Percentiles rank a stretch among this genome's conserved stretches.
These are phyloP conservation scores for Ogataea ganodermae DNA, from an alignment of 805 yeast species.

Conservation along the genomic window DNA sequence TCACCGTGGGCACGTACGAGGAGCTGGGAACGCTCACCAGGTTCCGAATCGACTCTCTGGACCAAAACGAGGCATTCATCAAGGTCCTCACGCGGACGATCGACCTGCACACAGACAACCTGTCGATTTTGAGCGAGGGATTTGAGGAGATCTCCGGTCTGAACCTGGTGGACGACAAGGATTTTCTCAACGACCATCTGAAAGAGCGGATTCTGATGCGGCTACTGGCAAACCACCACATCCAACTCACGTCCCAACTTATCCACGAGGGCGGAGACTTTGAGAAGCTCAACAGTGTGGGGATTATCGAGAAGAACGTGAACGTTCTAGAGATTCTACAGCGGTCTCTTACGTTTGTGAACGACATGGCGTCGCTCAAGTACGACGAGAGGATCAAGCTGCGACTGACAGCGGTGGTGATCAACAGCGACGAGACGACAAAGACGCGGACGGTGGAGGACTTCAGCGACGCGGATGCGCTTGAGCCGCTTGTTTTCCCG, in stretches of 20 bases:
- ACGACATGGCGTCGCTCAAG: slow-evolving; percentile 79
- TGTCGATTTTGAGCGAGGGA: slow-evolving; percentile 81
- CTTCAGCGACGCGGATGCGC: slow-evolving; percentile 26
- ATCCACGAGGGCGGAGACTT: slow-evolving; percentile 39
- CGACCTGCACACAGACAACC: slow-evolving; percentile 79
- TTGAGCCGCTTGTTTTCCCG: slow-evolving; percentile 55
- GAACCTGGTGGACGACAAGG: slow-evolving; percentile 29
- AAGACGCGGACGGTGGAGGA: slow-evolving; percentile 36
- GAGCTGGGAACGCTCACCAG: slow-evolving; percentile 27
- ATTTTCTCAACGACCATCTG: slow-evolving; percentile 73
- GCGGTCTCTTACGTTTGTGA: slow-evolving; percentile 71
- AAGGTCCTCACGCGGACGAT: slow-evolving; percentile 58
- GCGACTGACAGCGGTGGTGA: slow-evolving; percentile 45
- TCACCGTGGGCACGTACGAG: slow-evolving; percentile 21
- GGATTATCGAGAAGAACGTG: slow-evolving; percentile 66
- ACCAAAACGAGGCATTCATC: slow-evolving; percentile 57
- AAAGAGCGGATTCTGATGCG: slow-evolving; percentile 86
- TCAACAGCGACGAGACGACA: slow-evolving; percentile 33
- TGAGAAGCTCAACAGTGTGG: slow-evolving; percentile 51
- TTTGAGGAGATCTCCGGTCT: slow-evolving; percentile 56
- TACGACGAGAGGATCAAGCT: slow-evolving; percentile 75
- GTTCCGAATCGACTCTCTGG: slow-evolving; percentile 43
- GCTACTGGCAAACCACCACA: slow-evolving; percentile 82
- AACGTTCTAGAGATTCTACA: slow-evolving; percentile 63
- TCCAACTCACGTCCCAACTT: slow-evolving; percentile 52